Base-by-base conservation (phyloP, 1,139 yeast genomes). In the Debaryomycetaceae sp. region DNA sequence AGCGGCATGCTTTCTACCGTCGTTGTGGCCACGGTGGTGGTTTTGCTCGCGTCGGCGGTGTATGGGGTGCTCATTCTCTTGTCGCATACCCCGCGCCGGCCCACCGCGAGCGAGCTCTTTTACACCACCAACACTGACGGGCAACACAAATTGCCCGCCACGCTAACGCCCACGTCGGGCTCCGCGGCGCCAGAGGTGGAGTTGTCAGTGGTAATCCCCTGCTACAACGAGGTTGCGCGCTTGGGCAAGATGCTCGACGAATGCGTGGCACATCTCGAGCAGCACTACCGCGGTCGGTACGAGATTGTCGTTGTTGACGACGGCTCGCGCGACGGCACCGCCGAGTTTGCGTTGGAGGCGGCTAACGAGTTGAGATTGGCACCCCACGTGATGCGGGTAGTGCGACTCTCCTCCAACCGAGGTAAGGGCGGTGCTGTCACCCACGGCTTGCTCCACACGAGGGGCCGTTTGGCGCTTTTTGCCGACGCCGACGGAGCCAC, bases 401-500 rank as follows among this genome's bases (percentile, higher is more conserved):
- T 86, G 18, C 72, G 71, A 42, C 66, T 91, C 39, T 73, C 60
- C 23, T 56, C 75, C 40, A 91, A 91, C 51, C 69, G 98, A 45
- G 98, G 98, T 18, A 91, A 91, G 58, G 98, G 98, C 14, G 98
- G 98, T 6, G 98, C 97, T 0, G 98, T 93, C 0, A 78, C 95
- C 12, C 97, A 91, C 53, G 98, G 98, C 3, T 65, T 91, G 58
- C 72, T 82, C 47, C 80, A 78, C 48, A 60, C 80, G 6, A 65
- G 86, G 29, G 98, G 98, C 8, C 55, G 68, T 39, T 80, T 73
- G 47, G 76, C 78, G 8, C 67, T 91, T 12, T 91, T 91, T 65
- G 97, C 96, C 4, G 98, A 91, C 58, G 98, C 98, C 0, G 98
- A 91, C 53, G 98, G 98, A 18, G 98, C 98, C 3, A 83, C 95